Evolutionary conservation across 1,284 basidiomycete species (phyloP).

Genomic region (Sphagnurus paluster): DNA sequence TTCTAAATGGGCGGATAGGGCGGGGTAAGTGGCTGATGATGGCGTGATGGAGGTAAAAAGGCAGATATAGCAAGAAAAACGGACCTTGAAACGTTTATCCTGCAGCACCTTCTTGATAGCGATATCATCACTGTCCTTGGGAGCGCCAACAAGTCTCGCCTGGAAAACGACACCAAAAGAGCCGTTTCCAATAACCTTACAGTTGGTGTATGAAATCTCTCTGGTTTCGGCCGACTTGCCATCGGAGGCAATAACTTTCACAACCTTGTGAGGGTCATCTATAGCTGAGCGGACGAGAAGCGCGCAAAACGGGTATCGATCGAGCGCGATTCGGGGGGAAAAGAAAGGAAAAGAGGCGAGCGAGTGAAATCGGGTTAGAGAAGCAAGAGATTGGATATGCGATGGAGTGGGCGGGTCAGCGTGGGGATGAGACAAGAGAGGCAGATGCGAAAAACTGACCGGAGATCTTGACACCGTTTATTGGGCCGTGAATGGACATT

Average conservation of each 20-base stretch:
- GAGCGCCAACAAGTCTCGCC: slow-evolving; percentile 67
- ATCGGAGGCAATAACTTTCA: slow-evolving; percentile 93
- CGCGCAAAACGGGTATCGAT: slow-evolving; percentile 32
- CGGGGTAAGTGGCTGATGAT: slow-evolving; percentile 16
- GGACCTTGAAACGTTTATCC: slow-evolving; percentile 99
- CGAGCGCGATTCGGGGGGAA: slow-evolving; percentile 30
- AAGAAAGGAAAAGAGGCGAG: slow-evolving; percentile 12
- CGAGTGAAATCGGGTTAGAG: slow-evolving; percentile 12
- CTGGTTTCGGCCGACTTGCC: slow-evolving; percentile 90
- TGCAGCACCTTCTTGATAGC: slow-evolving; percentile 99
- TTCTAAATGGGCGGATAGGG: slow-evolving; percentile 59
- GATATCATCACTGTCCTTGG: slow-evolving; percentile 79
- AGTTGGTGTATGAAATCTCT: slow-evolving; percentile 94
- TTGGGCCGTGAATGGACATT: slow-evolving; percentile 79
- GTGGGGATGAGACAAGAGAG: slow-evolving; percentile 22
- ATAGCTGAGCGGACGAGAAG: slow-evolving; percentile 49
- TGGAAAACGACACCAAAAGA: slow-evolving; percentile 99
- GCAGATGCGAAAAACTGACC: slow-evolving; percentile 54
- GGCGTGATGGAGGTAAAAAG: slow-evolving; percentile 5
- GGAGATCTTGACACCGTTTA: slow-evolving; percentile 90
- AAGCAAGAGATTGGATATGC: slow-evolving; percentile 27
- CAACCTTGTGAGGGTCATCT: slow-evolving; percentile 94
- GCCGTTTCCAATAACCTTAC: slow-evolving; percentile 98
- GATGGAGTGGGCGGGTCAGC: slow-evolving; percentile 24
- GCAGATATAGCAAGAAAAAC: slow-evolving; percentile 25